Evolutionary conservation across 805 yeast species (phyloP).

Genomic region (Scheffersomyces lignosus): DNA sequence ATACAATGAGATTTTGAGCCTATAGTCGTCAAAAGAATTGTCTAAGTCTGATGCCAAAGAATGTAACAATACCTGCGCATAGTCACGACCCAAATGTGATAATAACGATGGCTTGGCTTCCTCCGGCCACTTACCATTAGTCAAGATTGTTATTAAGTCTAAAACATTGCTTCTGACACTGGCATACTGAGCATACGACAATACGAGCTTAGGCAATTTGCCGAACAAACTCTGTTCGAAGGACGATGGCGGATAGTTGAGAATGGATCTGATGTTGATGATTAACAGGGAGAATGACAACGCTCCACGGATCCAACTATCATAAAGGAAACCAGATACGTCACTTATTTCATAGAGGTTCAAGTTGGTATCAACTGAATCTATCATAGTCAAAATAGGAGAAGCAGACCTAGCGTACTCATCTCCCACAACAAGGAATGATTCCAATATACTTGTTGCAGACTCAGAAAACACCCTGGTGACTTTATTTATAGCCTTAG

Average conservation of each 20-base stretch:
- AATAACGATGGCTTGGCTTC: constrained; percentile 73
- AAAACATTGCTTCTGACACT: constrained; percentile 52
- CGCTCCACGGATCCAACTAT: constrained; percentile 49
- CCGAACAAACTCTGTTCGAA: constrained; percentile 64
- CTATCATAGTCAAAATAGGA: constrained; percentile 54
- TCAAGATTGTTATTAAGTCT: constrained; percentile 55
- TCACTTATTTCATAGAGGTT: constrained; percentile 42
- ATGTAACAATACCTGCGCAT: constrained; percentile 59
- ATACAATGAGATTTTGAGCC: constrained; percentile 55
- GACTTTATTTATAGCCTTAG: constrained; percentile 32
- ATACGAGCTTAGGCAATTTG: constrained; percentile 56
- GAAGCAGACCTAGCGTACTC: constrained; percentile 53
- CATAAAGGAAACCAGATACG: constrained; percentile 46
- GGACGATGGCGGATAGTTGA: constrained; percentile 54
- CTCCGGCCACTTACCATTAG: constrained; percentile 54
- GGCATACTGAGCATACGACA: constrained; percentile 52
- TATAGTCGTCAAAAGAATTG: constrained; percentile 52
- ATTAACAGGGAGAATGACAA: constrained; percentile 59
- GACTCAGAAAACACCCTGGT: constrained; percentile 45
- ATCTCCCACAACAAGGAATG: constrained; percentile 55
- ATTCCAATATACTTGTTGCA: constrained; percentile 48
- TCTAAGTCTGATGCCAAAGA: constrained; percentile 62
- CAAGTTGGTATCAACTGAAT: constrained; percentile 40
- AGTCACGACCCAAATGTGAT: constrained; percentile 72
- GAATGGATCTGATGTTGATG: constrained; percentile 54